Percentiles rank a stretch among this genome's conserved stretches.
These are phyloP conservation scores for Macaranga tanarius DNA, from an alignment of 441 rosid genomes.

Conservation along the genomic window DNA sequence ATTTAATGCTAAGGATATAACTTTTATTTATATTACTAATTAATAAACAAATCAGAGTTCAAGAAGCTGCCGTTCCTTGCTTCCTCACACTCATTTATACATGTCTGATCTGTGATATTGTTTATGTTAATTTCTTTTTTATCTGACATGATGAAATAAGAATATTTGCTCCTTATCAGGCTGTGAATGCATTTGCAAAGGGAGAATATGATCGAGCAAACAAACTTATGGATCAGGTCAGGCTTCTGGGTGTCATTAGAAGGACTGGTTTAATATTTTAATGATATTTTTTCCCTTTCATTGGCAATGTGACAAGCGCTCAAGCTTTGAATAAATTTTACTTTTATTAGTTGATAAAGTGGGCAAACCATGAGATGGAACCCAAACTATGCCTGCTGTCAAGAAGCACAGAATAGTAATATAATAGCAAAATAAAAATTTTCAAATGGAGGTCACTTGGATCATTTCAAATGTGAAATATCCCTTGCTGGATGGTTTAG, in stretches of 20 bases:
- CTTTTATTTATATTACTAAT: not conserved
- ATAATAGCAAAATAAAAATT: not conserved
- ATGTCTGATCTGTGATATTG: not conserved
- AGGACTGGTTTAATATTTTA: not conserved
- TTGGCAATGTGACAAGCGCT: conserved; percentile 15
- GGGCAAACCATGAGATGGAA: not conserved
- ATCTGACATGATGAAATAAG: conserved; percentile 12
- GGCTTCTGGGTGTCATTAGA: conserved; percentile 2
- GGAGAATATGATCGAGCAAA: conserved; percentile 44
- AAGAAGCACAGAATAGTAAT: not conserved
- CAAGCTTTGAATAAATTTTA: not conserved
- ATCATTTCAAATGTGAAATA: not conserved
- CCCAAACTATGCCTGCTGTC: conserved; percentile 1
- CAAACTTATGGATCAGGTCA: conserved; percentile 52
- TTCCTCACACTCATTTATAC: not conserved
- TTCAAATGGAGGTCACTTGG: not conserved
- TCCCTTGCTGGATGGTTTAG: not conserved
- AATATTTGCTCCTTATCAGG: conserved; percentile 38
- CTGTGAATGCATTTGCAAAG: conserved; percentile 43
- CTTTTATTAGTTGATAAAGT: not conserved
- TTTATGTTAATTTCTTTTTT: not conserved
- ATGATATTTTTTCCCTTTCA: not conserved
- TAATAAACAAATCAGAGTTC: not conserved
- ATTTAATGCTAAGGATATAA: not conserved
- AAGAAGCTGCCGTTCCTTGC: not conserved